Conservation (phyloP, 306 rosid species). For the Trifolium pratense region DNA sequence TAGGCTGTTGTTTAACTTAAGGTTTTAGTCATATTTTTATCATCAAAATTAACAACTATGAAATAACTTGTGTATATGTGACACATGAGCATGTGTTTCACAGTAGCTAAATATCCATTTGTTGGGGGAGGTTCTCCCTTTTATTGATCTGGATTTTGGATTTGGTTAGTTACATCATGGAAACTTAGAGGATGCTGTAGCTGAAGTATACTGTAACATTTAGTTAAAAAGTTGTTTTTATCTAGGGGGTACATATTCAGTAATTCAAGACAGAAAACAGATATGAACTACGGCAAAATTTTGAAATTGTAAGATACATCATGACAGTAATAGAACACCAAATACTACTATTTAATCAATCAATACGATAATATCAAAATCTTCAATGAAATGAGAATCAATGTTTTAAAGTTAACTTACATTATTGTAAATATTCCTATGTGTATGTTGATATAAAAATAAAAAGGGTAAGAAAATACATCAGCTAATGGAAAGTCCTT, state of each 20-base stretch:
- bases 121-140: background rate
- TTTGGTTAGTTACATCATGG: slow-evolving; percentile 12
- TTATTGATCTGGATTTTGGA: background rate
- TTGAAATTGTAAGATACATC: background rate
- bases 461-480: background rate
- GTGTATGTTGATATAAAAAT: background rate
- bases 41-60: background rate
- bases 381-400: no score
- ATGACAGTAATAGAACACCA: background rate
- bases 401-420: background rate
- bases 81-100: background rate
- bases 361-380: background rate
- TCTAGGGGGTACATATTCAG: background rate
- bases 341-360: background rate
- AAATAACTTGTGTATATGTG: background rate
- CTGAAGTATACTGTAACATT: slow-evolving; percentile 13
- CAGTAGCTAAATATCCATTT: slow-evolving; percentile 7
- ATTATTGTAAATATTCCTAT: background rate
- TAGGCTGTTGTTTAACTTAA: background rate
- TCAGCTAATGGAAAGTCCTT: background rate
- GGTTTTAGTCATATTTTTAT: background rate
- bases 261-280: background rate
- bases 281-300: background rate
- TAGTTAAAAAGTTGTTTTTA: background rate
- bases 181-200: slow-evolving; percentile 5